Conservation (phyloP, 257 asterid genomes). For the Misopates orontium region DNA sequence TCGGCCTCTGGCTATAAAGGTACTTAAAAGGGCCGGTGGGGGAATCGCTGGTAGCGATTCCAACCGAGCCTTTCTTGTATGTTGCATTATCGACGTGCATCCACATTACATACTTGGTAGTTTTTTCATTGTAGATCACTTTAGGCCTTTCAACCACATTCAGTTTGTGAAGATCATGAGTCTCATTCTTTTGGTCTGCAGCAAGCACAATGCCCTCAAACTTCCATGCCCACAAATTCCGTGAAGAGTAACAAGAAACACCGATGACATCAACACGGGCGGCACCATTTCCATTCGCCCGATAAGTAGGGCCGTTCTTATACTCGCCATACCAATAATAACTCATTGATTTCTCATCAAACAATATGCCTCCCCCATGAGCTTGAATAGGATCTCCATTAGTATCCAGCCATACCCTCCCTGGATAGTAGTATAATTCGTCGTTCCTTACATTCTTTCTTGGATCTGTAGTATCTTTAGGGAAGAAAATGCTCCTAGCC, state of each 20-base stretch:
- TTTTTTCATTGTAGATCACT: conserved; percentile 56
- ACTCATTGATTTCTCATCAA: conserved; percentile 35
- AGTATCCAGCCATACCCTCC: conserved; percentile 62
- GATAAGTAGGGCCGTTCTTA: conserved; percentile 58
- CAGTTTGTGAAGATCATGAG: conserved; percentile 55
- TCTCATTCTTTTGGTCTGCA: conserved; percentile 36
- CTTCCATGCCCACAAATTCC: conserved; percentile 66
- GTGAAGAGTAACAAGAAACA: conserved; percentile 70
- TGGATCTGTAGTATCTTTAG: conserved; percentile 44
- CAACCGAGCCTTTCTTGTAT: conserved; percentile 61
- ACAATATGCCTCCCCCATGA: conserved; percentile 71
- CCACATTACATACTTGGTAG: conserved; percentile 62
- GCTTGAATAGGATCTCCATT: conserved; percentile 72
- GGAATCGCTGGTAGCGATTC: conserved; percentile 54
- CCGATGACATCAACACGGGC: conserved; percentile 75
- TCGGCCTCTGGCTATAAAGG: conserved; percentile 52
- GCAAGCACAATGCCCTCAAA: conserved; percentile 57
- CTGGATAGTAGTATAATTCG: conserved; percentile 40
- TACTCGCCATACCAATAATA: conserved; percentile 81
- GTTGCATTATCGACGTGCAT: conserved; percentile 68
- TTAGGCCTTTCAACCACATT: conserved; percentile 79
- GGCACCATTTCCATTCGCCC: conserved; percentile 33
- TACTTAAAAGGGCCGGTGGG: conserved; percentile 64
- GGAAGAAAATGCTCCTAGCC: conserved; percentile 51
- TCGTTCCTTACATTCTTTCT: conserved; percentile 26